Conservation (phyloP, 805 yeast genomes). For the Hanseniaspora nectarophila region DNA sequence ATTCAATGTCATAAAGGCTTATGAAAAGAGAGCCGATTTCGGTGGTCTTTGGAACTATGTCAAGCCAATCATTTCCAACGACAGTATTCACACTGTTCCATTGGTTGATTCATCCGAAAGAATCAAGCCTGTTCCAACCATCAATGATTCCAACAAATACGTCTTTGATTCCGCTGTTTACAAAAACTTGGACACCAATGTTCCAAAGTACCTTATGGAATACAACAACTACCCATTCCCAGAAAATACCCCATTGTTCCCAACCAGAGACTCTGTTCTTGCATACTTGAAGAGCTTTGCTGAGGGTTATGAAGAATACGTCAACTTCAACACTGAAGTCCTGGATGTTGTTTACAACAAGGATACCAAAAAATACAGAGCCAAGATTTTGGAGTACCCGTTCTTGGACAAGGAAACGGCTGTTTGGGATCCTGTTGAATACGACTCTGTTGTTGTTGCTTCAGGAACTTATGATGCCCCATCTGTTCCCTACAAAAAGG, state of each 20-base stretch:
- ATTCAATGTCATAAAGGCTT: constrained; percentile 40
- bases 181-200: constrained; percentile 51
- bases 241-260: constrained; percentile 39
- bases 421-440: constrained; percentile 23
- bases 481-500: constrained; percentile 42
- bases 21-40: constrained; percentile 40
- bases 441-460: constrained; percentile 53
- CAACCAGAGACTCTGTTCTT: constrained; percentile 45
- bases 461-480: constrained; percentile 58
- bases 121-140: constrained; percentile 16
- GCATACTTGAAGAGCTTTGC: constrained; percentile 46
- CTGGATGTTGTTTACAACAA: constrained; percentile 27
- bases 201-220: constrained; percentile 52
- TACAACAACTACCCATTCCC: constrained; percentile 41
- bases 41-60: constrained; percentile 72
- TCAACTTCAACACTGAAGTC: constrained; percentile 40
- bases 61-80: constrained; percentile 20
- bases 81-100: constrained; percentile 25
- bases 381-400: constrained; percentile 19
- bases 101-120: constrained; percentile 22
- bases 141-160: constrained; percentile 19
- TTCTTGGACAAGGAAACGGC: neutral
- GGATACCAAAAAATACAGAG: constrained; percentile 33
- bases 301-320: constrained; percentile 31
- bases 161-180: constrained; percentile 48